phyloP scores from a whole-genome alignment of 2,329 filamentous ascomycete genomes.

The Cladophialophora chaetospira region DNA sequence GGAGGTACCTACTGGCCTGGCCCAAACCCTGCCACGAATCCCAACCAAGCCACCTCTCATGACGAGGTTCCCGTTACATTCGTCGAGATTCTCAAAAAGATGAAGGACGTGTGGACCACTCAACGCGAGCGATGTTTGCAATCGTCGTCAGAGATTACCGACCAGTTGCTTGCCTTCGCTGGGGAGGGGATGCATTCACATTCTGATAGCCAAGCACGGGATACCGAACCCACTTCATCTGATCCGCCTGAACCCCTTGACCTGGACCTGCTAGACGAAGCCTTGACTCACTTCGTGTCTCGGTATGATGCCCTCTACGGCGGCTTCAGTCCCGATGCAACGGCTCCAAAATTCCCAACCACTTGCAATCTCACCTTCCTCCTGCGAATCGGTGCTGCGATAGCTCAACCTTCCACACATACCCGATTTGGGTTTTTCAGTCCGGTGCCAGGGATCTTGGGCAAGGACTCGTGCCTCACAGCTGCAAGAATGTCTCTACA shows the following conservation, averaged over 20 bases:
- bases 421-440: constrained; percentile 57
- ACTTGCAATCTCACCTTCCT: constrained; percentile 83
- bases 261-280: constrained; percentile 87
- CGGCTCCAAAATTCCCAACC: constrained; percentile 84
- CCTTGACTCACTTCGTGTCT: constrained; percentile 74
- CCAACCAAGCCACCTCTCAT: constrained; percentile 40
- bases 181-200: constrained; percentile 72
- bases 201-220: constrained; percentile 30
- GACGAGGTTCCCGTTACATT: constrained; percentile 71
- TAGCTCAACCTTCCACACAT: constrained; percentile 29
- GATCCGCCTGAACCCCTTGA: constrained; percentile 71
- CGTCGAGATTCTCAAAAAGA: constrained; percentile 77
- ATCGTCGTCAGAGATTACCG: constrained; percentile 79
- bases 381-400: constrained; percentile 64
- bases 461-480: constrained; percentile 71
- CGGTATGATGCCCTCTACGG: constrained; percentile 79
- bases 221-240: constrained; percentile 37
- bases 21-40: constrained; percentile 59
- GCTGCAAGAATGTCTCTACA: constrained; percentile 77
- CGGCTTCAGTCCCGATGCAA: constrained; percentile 65
- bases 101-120: constrained; percentile 73
- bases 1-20: constrained; percentile 96
- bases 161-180: constrained; percentile 81
- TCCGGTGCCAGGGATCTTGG: constrained; percentile 83
- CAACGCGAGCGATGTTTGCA: constrained; percentile 81